Evolutionary conservation across 176 grass and related monocot genomes (phyloP).

Genomic region (Saccharum spontaneum): DNA sequence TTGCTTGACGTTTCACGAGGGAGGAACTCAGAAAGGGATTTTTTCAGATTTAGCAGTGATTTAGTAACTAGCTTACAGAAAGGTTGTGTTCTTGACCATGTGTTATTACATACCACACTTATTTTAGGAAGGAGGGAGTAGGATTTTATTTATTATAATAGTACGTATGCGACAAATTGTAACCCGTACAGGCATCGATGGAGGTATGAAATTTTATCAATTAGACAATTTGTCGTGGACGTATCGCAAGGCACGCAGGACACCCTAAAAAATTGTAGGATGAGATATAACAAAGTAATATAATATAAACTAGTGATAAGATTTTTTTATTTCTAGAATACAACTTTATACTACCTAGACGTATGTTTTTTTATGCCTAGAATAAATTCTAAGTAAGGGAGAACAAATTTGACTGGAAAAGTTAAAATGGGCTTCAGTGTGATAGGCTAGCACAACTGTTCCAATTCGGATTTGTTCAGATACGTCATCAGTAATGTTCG

Average conservation of each 20-base stretch:
- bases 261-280: background rate
- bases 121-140: too few species aligned
- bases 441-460: too few species aligned
- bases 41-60: constrained; percentile 9
- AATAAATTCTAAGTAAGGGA: background rate
- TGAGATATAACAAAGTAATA: background rate
- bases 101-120: background rate
- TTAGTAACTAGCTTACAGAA: background rate
- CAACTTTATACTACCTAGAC: background rate
- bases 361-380: background rate
- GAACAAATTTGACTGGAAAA: background rate
- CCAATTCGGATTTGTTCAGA: too few species aligned
- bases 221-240: background rate
- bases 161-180: background rate
- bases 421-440: background rate
- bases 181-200: background rate
- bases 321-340: background rate
- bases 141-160: too few species aligned
- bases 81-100: background rate
- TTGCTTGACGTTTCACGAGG: too few species aligned
- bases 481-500: too few species aligned
- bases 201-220: background rate
- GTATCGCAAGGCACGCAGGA: background rate
- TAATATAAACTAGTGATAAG: too few species aligned
- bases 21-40: background rate